Percentiles rank a stretch among this genome's conserved stretches.
Evolutionary conservation across 1,284 basidiomycete species (phyloP).

Genomic region (Melampsora medusae): DNA sequence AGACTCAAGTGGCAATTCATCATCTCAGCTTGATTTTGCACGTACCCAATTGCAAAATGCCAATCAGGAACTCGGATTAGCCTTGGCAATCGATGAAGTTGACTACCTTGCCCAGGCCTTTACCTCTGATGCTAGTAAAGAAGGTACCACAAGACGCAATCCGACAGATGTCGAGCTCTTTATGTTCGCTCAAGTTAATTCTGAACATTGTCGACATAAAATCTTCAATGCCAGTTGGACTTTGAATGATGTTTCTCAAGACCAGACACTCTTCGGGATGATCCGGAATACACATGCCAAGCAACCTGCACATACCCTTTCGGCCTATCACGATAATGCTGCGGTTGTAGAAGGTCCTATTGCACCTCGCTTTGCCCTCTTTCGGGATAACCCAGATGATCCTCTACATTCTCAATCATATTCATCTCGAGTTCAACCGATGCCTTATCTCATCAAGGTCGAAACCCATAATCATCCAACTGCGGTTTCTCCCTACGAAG

Average conservation of each 20-base stretch:
- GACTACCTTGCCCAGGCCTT: constrained; percentile 89
- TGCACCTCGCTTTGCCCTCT: constrained; percentile 71
- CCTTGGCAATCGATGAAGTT: constrained; percentile 84
- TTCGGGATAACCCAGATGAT: constrained; percentile 7
- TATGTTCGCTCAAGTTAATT: constrained; percentile 99
- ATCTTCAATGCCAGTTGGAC: constrained; percentile 99
- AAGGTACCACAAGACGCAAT: constrained; percentile 64
- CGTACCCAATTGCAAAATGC: constrained; percentile 66
- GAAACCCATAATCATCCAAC: constrained; percentile 99
- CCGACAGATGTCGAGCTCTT: constrained; percentile 97
- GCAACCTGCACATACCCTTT: constrained; percentile 65
- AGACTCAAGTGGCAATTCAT: constrained; percentile 58
- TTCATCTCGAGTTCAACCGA: constrained; percentile 65
- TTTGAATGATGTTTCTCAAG: constrained; percentile 69
- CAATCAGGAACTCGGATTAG: constrained; percentile 83
- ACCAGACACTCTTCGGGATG: constrained; percentile 89
- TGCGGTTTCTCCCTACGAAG: constrained; percentile 94
- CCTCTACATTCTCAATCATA: constrained; percentile 13
- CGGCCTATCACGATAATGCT: constrained; percentile 97
- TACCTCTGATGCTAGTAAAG: constrained; percentile 61
- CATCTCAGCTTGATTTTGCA: constrained; percentile 48
- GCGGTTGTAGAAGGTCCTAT: constrained; percentile 77
- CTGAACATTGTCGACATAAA: constrained; percentile 98
- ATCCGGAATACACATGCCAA: constrained; percentile 79
- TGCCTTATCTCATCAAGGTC: constrained; percentile 92